Conservation (phyloP, 2,329 filamentous ascomycete species). For the Fusarium graminum region DNA sequence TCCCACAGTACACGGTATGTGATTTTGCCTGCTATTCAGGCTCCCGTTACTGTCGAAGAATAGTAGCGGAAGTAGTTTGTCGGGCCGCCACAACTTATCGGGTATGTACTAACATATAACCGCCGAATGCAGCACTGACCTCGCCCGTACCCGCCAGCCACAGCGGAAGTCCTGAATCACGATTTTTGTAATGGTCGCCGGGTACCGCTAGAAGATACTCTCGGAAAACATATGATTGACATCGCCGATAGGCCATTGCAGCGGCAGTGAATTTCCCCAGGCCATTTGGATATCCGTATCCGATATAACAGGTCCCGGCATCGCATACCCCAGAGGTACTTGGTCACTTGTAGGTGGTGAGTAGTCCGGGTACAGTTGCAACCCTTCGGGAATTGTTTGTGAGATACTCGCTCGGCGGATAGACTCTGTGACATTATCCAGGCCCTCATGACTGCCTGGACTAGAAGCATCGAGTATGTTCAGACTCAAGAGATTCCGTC, state of each 20-base stretch:
- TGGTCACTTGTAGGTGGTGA: conserved; percentile 3
- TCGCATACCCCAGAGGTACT: background rate
- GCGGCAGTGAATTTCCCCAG: conserved; percentile 29
- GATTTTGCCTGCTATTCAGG: no score
- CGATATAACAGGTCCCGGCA: conserved; percentile 3
- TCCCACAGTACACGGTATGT: no score
- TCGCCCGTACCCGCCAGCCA: background rate
- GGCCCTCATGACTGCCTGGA: conserved; percentile 15
- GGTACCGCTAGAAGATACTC: conserved; percentile 19
- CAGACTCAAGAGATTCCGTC: conserved; percentile 15
- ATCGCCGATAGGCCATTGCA: conserved; percentile 35
- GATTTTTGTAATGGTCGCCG: background rate
- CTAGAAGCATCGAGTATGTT: conserved; percentile 17
- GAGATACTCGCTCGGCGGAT: conserved; percentile 16
- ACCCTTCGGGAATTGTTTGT: background rate
- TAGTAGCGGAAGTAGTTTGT: no score
- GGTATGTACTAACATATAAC: no score
- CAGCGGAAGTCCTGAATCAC: background rate
- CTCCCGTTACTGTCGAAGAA: no score
- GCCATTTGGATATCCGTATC: conserved; percentile 35
- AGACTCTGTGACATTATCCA: conserved; percentile 25
- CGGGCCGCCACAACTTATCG: no score
- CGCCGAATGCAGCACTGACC: no score
- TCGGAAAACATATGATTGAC: conserved; percentile 40
- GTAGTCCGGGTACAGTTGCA: conserved; percentile 12